These are phyloP conservation scores for Trichaptum fuscoviolaceum DNA, from an alignment of 768 basidiomycete genomes.

Conservation along the genomic window DNA sequence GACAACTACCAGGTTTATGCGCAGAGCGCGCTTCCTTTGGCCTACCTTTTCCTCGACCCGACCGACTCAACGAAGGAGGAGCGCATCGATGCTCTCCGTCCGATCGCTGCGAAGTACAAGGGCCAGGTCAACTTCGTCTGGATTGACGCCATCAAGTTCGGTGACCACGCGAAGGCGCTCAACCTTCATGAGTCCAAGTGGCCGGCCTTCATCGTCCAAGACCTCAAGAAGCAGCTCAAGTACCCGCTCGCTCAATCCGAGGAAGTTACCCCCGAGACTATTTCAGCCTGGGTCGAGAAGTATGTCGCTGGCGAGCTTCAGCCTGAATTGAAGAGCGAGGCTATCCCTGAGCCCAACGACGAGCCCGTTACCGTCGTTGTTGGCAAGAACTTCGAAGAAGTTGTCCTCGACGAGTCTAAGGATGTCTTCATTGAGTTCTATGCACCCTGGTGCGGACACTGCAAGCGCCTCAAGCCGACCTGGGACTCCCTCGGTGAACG, in stretches of 20 bases:
- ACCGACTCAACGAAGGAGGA: slow-evolving; percentile 56
- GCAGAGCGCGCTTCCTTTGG: slow-evolving; percentile 76
- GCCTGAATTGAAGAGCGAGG: slow-evolving; percentile 86
- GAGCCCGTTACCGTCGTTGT: slow-evolving; percentile 82
- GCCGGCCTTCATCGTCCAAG: slow-evolving; percentile 94
- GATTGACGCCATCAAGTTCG: slow-evolving; percentile 94
- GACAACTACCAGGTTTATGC: slow-evolving; percentile 93
- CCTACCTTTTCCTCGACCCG: slow-evolving; percentile 93
- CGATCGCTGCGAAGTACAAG: slow-evolving; percentile 78
- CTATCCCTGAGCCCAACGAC: slow-evolving; percentile 78
- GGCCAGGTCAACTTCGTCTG: slow-evolving; percentile 94
- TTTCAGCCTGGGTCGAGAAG: slow-evolving; percentile 54
- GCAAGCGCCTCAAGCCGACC: slow-evolving; percentile 92
- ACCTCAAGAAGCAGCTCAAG: slow-evolving; percentile 78
- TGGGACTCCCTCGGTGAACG: slow-evolving; percentile 91
- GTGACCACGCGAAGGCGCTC: slow-evolving; percentile 92
- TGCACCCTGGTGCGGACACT: slow-evolving; percentile 95
- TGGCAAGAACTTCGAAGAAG: slow-evolving; percentile 82
- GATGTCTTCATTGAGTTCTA: slow-evolving; percentile 98
- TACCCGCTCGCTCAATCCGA: slow-evolving; percentile 76
- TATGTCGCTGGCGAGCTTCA: slow-evolving; percentile 69
- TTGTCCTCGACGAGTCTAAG: slow-evolving; percentile 82
- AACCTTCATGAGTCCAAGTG: slow-evolving; percentile 82
- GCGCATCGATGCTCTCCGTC: slow-evolving; percentile 61
- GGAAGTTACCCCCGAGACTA: slow-evolving; percentile 49